Conservation (phyloP, 139 green algal species). For the Raphidocelis subcapitata region DNA sequence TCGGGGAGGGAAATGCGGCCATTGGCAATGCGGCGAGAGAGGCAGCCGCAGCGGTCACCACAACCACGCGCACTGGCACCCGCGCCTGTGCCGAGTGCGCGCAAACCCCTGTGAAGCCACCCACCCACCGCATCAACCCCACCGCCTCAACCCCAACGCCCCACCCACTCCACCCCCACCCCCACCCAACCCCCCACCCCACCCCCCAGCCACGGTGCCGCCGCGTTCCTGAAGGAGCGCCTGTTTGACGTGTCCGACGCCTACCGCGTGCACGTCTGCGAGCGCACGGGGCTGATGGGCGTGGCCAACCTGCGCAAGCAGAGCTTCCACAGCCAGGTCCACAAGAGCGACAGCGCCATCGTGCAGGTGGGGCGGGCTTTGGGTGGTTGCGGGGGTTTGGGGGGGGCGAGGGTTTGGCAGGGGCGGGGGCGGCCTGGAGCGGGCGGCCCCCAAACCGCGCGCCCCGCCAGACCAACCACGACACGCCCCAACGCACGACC, state of each 20-base stretch:
- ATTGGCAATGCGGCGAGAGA: too few species aligned
- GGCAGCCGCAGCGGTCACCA: too few species aligned
- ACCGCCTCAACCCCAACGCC: too few species aligned
- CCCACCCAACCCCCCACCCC: neutral
- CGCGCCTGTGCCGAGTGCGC: too few species aligned
- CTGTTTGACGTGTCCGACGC: constrained; percentile 87
- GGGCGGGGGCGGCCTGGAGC: neutral
- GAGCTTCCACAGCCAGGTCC: constrained; percentile 71
- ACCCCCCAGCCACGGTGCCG: neutral
- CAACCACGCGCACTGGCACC: too few species aligned
- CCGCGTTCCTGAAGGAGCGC: constrained; percentile 72
- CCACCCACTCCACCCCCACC: too few species aligned
- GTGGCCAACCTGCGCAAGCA: constrained; percentile 89
- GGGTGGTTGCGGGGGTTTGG: neutral
- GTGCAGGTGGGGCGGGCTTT: constrained; percentile 34
- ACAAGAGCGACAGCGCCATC: constrained; percentile 40
- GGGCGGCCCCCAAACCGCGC: neutral
- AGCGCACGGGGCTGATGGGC: constrained; percentile 78
- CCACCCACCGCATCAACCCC: too few species aligned
- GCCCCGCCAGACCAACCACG: neutral
- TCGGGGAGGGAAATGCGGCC: too few species aligned
- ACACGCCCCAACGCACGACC: neutral
- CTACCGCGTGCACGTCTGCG: constrained; percentile 88
- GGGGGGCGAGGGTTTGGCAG: neutral
- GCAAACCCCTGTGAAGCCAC: too few species aligned